Percentiles rank a stretch among this genome's conserved stretches.
phyloP scores from a whole-genome alignment of 2,329 filamentous ascomycete species.

The Chrysoporthe puriensis region DNA sequence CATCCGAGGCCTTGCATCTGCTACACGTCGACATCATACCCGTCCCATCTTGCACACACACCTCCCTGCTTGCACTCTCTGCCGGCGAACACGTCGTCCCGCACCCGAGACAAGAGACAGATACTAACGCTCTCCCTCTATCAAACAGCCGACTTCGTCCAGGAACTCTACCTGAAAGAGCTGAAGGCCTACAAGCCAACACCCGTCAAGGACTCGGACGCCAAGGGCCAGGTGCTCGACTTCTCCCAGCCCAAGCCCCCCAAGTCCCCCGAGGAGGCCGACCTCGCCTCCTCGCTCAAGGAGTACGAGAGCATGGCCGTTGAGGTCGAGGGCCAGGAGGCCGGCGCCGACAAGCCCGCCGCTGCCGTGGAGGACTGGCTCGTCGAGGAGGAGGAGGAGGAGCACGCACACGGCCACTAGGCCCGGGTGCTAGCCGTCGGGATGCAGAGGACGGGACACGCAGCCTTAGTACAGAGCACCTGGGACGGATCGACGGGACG shows the following conservation, averaged over 20 bases:
- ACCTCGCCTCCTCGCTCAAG: conserved; percentile 89
- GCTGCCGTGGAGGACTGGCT: conserved; percentile 74
- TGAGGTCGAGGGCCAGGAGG: conserved; percentile 88
- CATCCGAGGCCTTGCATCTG: background rate
- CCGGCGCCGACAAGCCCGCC: conserved; percentile 59
- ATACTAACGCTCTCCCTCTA: conserved; percentile 34
- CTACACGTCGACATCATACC: background rate
- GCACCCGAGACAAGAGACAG: background rate
- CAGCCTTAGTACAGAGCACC: background rate
- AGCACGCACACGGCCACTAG: conserved; percentile 52
- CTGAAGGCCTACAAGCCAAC: conserved; percentile 93
- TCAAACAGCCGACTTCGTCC: conserved; percentile 84
- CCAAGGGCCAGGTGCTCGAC: conserved; percentile 88
- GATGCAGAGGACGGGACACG: background rate
- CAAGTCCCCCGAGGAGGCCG: conserved; percentile 87
- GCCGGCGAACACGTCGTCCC: conserved; percentile 1
- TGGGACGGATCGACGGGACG: background rate
- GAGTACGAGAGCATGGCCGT: conserved; percentile 93
- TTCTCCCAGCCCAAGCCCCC: conserved; percentile 82
- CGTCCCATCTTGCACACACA: background rate
- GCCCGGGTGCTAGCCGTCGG: background rate
- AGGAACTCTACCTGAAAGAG: conserved; percentile 96
- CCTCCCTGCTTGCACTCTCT: background rate
- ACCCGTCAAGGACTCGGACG: conserved; percentile 80
- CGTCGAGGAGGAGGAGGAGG: conserved; percentile 74